phyloP scores from a whole-genome alignment of 306 rosid species.

The Begonia peltatifolia region DNA sequence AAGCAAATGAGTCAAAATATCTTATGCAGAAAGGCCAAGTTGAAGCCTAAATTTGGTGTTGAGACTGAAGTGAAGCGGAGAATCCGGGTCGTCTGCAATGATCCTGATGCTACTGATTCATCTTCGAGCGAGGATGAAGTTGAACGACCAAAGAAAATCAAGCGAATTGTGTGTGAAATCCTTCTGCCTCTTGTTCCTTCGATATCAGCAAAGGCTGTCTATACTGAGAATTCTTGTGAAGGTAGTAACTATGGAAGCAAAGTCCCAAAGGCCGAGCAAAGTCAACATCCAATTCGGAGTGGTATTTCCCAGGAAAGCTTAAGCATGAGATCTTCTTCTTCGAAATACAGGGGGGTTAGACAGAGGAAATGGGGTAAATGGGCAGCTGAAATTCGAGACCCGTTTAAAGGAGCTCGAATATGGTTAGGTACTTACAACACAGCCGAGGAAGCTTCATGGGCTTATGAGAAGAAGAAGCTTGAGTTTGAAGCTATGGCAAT shows the following conservation, averaged over 20 bases:
- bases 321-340: conserved; percentile 12
- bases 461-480: conserved; percentile 45
- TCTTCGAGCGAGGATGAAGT: conserved; percentile 71
- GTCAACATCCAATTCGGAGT: conserved; percentile 16
- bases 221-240: conserved; percentile 24
- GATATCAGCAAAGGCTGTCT: background rate
- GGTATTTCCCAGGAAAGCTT: background rate
- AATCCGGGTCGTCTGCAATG: conserved; percentile 41
- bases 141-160: conserved; percentile 3
- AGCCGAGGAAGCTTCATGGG: conserved; percentile 61
- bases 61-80: conserved; percentile 25
- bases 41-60: background rate
- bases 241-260: conserved; percentile 26
- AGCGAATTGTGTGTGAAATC: conserved; percentile 26
- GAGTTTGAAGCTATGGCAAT: conserved; percentile 34
- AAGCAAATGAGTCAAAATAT: background rate
- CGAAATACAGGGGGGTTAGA: conserved; percentile 58
- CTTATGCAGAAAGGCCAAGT: conserved; percentile 2
- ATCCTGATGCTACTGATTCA: conserved; percentile 72
- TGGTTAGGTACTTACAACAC: conserved; percentile 85
- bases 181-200: conserved; percentile 14
- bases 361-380: conserved; percentile 82
- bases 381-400: conserved; percentile 95
- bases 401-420: conserved; percentile 29
- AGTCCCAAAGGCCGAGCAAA: conserved; percentile 14